A percentile compares a stretch with the other conserved stretches of the same genome.
Evolutionary conservation across 306 rosid species (phyloP).

Genomic region (Cucumis hystrix): DNA sequence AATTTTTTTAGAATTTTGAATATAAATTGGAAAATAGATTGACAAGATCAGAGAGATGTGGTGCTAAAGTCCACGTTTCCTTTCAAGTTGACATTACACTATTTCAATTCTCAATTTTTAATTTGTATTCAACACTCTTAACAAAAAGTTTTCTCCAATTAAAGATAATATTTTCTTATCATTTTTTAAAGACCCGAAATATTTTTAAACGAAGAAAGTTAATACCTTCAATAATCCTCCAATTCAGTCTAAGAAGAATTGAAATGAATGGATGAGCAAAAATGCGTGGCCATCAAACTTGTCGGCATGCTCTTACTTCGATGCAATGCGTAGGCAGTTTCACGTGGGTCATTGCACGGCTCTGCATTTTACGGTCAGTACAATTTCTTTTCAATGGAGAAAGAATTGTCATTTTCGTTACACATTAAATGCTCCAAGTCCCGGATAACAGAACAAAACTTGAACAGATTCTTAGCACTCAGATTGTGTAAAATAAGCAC

Average conservation of each 20-base stretch:
- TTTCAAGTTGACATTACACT: no score
- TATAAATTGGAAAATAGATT: no score
- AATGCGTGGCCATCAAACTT: neutral
- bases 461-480: neutral
- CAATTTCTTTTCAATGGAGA: neutral
- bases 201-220: no score
- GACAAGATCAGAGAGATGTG: no score
- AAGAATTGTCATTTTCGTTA: slow-evolving; percentile 1
- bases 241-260: neutral
- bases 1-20: no score
- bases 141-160: no score
- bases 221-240: no score
- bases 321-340: neutral
- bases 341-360: slow-evolving; percentile 1
- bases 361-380: neutral
- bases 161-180: no score
- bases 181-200: no score
- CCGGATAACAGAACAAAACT: neutral
- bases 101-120: no score
- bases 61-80: no score
- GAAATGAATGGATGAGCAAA: neutral
- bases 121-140: no score
- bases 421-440: neutral
- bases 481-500: neutral
- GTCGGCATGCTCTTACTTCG: neutral